Percentiles rank a stretch among this genome's conserved stretches.
Conservation (phyloP, 1,139 yeast genomes). For the Taphrina betulina region DNA sequence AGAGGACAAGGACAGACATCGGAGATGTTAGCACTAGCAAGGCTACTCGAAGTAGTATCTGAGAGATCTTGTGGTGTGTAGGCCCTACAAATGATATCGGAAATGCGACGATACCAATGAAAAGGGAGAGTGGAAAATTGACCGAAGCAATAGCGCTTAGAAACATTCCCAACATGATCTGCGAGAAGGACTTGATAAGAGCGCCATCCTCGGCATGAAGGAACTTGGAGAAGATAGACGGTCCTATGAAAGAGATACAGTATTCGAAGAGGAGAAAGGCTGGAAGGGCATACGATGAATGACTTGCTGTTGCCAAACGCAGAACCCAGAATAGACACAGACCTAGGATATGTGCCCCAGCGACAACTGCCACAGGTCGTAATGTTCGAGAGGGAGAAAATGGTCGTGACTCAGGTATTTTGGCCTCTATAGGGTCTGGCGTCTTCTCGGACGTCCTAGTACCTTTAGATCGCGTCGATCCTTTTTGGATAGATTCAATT, state of each 20-base stretch:
- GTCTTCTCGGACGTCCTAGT: slow-evolving; percentile 1
- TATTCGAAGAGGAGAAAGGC: slow-evolving; percentile 3
- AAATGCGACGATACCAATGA: slow-evolving; percentile 63
- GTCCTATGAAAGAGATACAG: slow-evolving; percentile 12
- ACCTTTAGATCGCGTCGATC: not conserved
- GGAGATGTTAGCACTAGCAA: slow-evolving; percentile 18
- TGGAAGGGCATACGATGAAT: not conserved
- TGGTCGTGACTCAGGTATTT: slow-evolving; percentile 5
- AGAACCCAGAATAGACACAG: slow-evolving; percentile 31
- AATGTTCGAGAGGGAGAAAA: slow-evolving; percentile 1
- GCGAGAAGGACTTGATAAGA: slow-evolving; percentile 26
- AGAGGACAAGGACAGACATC: slow-evolving; percentile 10
- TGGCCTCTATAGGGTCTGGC: slow-evolving; percentile 10
- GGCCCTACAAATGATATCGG: slow-evolving; percentile 70
- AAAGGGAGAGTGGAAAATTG: slow-evolving; percentile 77
- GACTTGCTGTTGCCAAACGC: slow-evolving; percentile 1
- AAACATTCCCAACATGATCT: slow-evolving; percentile 54
- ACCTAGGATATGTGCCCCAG: slow-evolving; percentile 12
- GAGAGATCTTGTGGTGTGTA: slow-evolving; percentile 30
- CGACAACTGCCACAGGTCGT: slow-evolving; percentile 14
- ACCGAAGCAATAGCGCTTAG: slow-evolving; percentile 74
- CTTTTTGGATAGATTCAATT: not conserved
- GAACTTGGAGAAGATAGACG: slow-evolving; percentile 22
- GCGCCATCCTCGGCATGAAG: slow-evolving; percentile 28
- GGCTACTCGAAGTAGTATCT: slow-evolving; percentile 1